Evolutionary conservation across 73 alveolate species (phyloP), one percentile per base, ranked within the genome.

Genomic region (Halteria grandinella): DNA sequence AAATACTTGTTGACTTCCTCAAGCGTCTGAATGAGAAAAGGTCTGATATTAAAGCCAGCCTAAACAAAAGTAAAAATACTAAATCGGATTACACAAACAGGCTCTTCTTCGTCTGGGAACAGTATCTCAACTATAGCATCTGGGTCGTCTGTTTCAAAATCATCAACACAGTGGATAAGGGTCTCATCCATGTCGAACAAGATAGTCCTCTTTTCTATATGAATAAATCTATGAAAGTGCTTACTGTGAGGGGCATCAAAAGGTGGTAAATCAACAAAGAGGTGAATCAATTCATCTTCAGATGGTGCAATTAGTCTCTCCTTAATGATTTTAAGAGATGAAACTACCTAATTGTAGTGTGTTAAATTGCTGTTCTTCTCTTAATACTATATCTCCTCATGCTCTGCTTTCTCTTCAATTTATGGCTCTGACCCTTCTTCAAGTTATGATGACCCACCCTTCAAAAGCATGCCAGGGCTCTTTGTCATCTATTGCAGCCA

Each of bases 41-140:
- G 94, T 18, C 94, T 53, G 12, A 86, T 51, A 50, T 79, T 79
- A 24, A 79, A 27, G 4, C 90, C 90, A 23, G 80, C 78, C 78
- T 62, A 62, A n/a, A 39, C 32, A 21, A 17, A 17, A 11, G 12
- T 4, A 12, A 31, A 58, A 39, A 12, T 28, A 40, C 12, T n/a
- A 41, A 29, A 24, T 62, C n/a, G n/a, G n/a, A 11, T 41, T 62
- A 62, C 80, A 66, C 47, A 45, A 66, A 66, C 80, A 5, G 45
- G 34, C 28, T 66, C 80, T 14, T 66, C 80, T 47, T 66, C 85
- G 36, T 72, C 74, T 21, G 85, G 85, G 29, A 72, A 72, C 34
- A 32, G 52, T n/a, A 72, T 72, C 12, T 73, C 62, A 1, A 72
- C 31, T 4, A 72, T 72, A 7, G 64, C 85, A 49, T 72, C 75